Conservation (phyloP, 768 basidiomycete species). For the Cyclocybe cylindracea region DNA sequence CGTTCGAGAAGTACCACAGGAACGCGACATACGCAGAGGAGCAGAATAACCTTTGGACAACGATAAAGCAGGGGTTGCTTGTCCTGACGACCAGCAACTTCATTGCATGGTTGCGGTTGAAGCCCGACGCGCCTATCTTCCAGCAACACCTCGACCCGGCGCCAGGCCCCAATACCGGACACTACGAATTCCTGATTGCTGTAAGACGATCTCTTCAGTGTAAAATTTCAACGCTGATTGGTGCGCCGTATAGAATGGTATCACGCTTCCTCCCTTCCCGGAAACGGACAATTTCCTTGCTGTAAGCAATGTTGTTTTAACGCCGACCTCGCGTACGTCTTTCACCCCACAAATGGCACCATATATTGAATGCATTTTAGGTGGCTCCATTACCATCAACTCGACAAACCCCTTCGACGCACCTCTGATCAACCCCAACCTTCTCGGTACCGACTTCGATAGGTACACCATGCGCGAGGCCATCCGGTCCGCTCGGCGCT, state of each 20-base stretch:
- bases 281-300: slow-evolving; percentile 26
- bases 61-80: neutral
- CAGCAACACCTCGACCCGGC: neutral
- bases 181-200: slow-evolving; percentile 1
- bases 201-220: neutral
- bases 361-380: neutral
- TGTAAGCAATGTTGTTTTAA: slow-evolving; percentile 23
- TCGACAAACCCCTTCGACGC: slow-evolving; percentile 23
- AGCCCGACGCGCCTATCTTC: neutral
- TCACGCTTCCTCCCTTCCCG: slow-evolving; percentile 20
- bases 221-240: slow-evolving; percentile 10
- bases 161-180: neutral
- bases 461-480: slow-evolving; percentile 19
- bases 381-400: slow-evolving; percentile 20
- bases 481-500: slow-evolving; percentile 17
- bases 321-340: slow-evolving; percentile 30
- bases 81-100: neutral
- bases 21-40: neutral
- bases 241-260: slow-evolving; percentile 10
- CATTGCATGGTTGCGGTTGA: neutral
- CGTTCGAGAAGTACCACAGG: slow-evolving; percentile 5
- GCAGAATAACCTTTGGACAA: neutral
- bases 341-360: neutral
- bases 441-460: slow-evolving; percentile 22
- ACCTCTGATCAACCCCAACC: slow-evolving; percentile 24